A percentile compares a stretch with the other conserved stretches of the same genome.
Conservation (phyloP, 164 flowering plant species). For the Dillenia turbinata region DNA sequence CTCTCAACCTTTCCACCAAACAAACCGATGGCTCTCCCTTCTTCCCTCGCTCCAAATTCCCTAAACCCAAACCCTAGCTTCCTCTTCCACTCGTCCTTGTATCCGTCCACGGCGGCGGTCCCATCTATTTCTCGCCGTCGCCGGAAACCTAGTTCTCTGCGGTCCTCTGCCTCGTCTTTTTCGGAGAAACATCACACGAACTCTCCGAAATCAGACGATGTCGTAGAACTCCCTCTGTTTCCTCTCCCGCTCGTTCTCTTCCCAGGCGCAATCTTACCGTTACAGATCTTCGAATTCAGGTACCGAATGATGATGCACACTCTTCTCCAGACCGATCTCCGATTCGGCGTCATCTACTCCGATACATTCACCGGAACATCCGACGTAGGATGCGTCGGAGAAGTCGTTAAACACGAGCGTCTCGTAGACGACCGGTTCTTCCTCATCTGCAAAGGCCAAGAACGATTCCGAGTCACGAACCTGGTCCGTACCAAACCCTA, state of each 20-base stretch:
- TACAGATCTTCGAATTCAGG: conserved; percentile 93
- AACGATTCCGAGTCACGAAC: conserved; percentile 66
- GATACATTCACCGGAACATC: conserved; percentile 71
- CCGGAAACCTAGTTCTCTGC: conserved; percentile 26
- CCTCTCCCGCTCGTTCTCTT: conserved; percentile 94
- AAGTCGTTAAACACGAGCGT: conserved; percentile 89
- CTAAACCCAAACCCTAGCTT: conserved; percentile 19
- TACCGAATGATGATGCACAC: conserved; percentile 99
- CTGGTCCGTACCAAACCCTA: conserved; percentile 81
- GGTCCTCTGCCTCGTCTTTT: conserved; percentile 69
- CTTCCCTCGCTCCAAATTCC: conserved; percentile 22
- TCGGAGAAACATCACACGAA: conserved; percentile 59
- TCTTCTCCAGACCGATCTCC: conserved; percentile 87
- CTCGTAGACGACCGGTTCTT: conserved; percentile 95
- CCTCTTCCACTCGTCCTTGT: neutral
- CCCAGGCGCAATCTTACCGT: conserved; percentile 91
- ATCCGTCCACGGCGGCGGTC: conserved; percentile 2
- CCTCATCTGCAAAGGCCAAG: conserved; percentile 93
- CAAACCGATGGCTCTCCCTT: conserved; percentile 49
- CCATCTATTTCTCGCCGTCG: conserved; percentile 12
- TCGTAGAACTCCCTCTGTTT: conserved; percentile 84
- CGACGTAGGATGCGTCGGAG: conserved; percentile 95
- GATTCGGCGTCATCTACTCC: conserved; percentile 86
- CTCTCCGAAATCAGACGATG: conserved; percentile 51
- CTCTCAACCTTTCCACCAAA: neutral